Percentiles rank a stretch among this genome's conserved stretches.
Conservation (phyloP, 495 filamentous ascomycete species). For the Aspergillus ellipticus region DNA sequence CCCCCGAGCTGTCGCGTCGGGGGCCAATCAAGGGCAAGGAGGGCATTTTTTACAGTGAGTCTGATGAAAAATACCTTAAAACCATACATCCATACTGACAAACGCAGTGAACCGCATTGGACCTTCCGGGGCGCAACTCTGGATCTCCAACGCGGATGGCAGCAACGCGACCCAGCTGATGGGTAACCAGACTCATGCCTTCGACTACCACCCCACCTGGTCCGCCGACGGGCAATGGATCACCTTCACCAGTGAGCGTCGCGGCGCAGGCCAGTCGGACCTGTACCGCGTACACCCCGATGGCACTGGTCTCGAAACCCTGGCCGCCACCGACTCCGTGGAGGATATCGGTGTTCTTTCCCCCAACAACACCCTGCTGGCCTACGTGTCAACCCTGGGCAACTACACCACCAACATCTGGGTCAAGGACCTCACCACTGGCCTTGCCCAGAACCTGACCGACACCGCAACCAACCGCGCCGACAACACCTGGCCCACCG, state of each 20-base stretch:
- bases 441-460: slow-evolving; percentile 13
- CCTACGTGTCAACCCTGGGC: slow-evolving; percentile 12
- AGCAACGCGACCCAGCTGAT: slow-evolving; percentile 21
- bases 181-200: slow-evolving; percentile 17
- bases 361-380: slow-evolving; percentile 8
- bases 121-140: slow-evolving; percentile 21
- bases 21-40: slow-evolving; percentile 7
- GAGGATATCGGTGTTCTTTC: slow-evolving; percentile 14
- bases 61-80: too few species aligned
- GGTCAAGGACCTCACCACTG: slow-evolving; percentile 13
- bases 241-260: slow-evolving; percentile 18
- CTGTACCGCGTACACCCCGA: slow-evolving; percentile 14
- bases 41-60: slow-evolving; percentile 23
- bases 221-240: slow-evolving; percentile 21
- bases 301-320: slow-evolving; percentile 12
- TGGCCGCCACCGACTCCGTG: slow-evolving; percentile 10
- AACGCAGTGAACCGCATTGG: slow-evolving; percentile 16
- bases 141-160: slow-evolving; percentile 27
- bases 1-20: neutral
- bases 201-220: slow-evolving; percentile 30
- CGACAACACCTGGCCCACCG: slow-evolving; percentile 2
- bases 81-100: neutral
- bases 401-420: slow-evolving; percentile 16
- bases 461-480: slow-evolving; percentile 6
- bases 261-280: slow-evolving; percentile 16